Evolutionary conservation across 1,284 basidiomycete species (phyloP).

Genomic region (Baeospora myosura): DNA sequence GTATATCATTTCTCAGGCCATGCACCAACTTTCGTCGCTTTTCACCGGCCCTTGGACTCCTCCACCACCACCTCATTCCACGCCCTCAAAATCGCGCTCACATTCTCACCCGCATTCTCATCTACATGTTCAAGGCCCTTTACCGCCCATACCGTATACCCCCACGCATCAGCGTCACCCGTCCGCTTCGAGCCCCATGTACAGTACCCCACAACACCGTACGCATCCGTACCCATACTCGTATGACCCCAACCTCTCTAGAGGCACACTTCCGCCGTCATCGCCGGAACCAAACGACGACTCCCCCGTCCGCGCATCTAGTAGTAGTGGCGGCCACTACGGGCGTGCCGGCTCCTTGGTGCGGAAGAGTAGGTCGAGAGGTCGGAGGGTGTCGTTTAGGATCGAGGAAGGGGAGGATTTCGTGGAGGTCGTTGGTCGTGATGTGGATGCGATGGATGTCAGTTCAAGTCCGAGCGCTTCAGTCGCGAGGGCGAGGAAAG

Average conservation of each 20-base stretch:
- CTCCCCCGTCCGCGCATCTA: too few relatives aligned
- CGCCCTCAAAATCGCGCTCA: constrained; percentile 6
- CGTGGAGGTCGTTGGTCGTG: not conserved
- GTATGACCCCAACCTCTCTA: constrained; percentile 35
- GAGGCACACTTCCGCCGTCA: constrained; percentile 38
- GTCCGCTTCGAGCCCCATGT: constrained; percentile 16
- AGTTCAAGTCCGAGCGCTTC: not conserved
- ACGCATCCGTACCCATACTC: constrained; percentile 30
- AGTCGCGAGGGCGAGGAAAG: not conserved
- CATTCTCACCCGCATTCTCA: constrained; percentile 4
- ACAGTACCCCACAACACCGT: constrained; percentile 33
- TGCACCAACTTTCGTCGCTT: constrained; percentile 22
- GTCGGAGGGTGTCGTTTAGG: constrained; percentile 30
- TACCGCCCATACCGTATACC: constrained; percentile 20
- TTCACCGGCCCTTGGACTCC: constrained; percentile 17
- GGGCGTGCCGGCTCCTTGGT: constrained; percentile 26
- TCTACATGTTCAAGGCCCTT: not conserved
- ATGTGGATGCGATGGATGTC: not conserved
- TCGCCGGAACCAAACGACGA: constrained; percentile 31
- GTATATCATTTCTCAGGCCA: constrained; percentile 26
- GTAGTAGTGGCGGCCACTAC: constrained; percentile 12
- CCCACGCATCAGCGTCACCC: constrained; percentile 21
- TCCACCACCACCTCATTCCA: constrained; percentile 14
- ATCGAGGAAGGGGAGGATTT: constrained; percentile 14
- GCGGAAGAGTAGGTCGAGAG: constrained; percentile 28